Conservation (phyloP, 441 rosid genomes). For the Arabidopsis hybrid region DNA sequence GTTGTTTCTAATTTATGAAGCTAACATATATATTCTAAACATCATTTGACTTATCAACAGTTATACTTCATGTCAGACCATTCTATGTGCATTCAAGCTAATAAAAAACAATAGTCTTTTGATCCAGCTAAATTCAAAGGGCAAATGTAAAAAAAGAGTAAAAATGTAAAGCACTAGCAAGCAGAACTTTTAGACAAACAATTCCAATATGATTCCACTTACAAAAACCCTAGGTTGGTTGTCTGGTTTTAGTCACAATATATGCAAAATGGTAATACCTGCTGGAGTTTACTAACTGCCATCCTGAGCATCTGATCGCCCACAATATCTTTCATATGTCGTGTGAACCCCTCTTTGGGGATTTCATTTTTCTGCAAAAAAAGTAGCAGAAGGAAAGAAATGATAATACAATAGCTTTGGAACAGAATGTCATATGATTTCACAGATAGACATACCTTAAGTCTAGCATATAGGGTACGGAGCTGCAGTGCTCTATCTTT, state of each 20-base stretch:
- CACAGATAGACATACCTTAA: slow-evolving; percentile 59
- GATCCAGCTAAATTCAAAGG: slow-evolving; percentile 23
- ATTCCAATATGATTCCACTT: slow-evolving; percentile 15
- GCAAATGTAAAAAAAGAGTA: neutral
- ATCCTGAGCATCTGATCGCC: slow-evolving; percentile 89
- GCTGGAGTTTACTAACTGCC: slow-evolving; percentile 74
- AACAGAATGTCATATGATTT: slow-evolving; percentile 11
- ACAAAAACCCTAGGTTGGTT: neutral
- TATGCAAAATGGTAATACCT: slow-evolving; percentile 39
- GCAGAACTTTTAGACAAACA: slow-evolving; percentile 3
- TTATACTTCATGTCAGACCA: slow-evolving; percentile 17
- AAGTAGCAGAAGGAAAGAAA: slow-evolving; percentile 39
- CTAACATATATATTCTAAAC: neutral
- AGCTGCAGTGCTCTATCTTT: slow-evolving; percentile 96
- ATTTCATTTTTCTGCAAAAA: slow-evolving; percentile 82
- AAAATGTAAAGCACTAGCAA: neutral
- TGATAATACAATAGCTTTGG: slow-evolving; percentile 11
- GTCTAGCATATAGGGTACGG: slow-evolving; percentile 67
- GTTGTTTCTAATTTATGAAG: neutral
- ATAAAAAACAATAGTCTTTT: slow-evolving; percentile 7
- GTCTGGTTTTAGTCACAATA: slow-evolving; percentile 20
- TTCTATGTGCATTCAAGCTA: slow-evolving; percentile 3
- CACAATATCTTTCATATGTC: slow-evolving; percentile 80
- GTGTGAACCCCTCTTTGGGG: slow-evolving; percentile 80
- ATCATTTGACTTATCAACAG: slow-evolving; percentile 5